phyloP scores from a whole-genome alignment of 2,329 filamentous ascomycete species.

The Microsporum audouinii region DNA sequence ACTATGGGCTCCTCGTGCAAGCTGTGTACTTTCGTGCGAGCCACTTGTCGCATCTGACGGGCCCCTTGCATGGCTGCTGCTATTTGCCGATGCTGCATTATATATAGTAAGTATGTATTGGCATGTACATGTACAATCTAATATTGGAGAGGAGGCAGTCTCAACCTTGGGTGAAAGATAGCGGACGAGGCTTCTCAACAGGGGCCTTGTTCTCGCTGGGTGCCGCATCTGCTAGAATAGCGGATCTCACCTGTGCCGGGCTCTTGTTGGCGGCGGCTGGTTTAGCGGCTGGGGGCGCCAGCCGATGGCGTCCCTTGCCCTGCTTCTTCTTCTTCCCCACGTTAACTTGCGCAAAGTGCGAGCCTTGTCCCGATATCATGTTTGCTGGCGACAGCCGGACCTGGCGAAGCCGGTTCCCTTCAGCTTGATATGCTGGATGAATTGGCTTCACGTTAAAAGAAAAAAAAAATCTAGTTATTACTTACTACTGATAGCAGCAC shows the following conservation, averaged over 20 bases:
- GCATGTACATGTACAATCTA: not conserved
- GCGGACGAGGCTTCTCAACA: not conserved
- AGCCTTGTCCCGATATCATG: not conserved
- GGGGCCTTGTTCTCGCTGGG: not conserved
- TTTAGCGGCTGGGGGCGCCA: not conserved
- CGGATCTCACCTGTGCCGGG: not conserved
- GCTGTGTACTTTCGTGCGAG: not conserved
- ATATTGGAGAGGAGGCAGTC: not conserved
- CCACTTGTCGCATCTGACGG: not conserved
- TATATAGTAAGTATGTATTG: not conserved
- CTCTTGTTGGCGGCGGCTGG: not conserved
- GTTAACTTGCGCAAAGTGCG: not conserved
- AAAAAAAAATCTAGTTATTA: not conserved
- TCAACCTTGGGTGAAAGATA: not conserved
- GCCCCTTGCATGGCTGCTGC: not conserved
- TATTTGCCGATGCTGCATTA: not conserved
- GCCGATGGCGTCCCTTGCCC: not conserved
- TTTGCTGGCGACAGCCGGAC: not conserved
- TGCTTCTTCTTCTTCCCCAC: not conserved
- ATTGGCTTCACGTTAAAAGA: not conserved
- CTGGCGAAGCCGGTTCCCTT: not conserved
- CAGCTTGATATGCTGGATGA: not conserved
- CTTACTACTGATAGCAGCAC: not conserved
- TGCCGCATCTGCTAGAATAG: not conserved
- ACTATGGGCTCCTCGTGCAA: not conserved